Percentiles rank a stretch among this genome's conserved stretches.
Evolutionary conservation across 2,329 filamentous ascomycete genomes (phyloP).

Genomic region (Diaporthe citrichinensis): DNA sequence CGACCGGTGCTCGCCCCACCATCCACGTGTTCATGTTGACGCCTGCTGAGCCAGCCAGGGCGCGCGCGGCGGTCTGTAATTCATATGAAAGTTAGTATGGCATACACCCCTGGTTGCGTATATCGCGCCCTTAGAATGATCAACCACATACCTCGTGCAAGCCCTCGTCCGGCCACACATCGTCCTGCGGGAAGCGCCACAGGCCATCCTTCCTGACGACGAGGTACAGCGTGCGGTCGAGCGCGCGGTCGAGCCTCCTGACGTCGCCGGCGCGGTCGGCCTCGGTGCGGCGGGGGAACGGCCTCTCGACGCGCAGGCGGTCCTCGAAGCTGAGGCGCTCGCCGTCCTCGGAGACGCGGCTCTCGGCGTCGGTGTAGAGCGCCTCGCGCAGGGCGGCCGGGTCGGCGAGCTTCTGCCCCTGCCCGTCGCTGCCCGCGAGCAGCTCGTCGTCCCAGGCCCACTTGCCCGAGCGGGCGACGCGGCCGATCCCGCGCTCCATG

Average conservation of each 20-base stretch:
- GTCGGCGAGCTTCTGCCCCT: constrained; percentile 78
- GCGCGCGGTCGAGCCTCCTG: constrained; percentile 81
- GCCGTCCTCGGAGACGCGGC: constrained; percentile 70
- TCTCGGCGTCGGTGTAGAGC: constrained; percentile 82
- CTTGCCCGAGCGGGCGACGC: constrained; percentile 76
- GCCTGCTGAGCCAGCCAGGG: constrained; percentile 83
- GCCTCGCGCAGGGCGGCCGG: constrained; percentile 76
- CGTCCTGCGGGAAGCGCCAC: constrained; percentile 87
- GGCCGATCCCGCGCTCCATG: constrained; percentile 86
- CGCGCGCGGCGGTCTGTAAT: constrained; percentile 82
- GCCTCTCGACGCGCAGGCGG: constrained; percentile 78
- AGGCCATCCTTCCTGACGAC: constrained; percentile 81
- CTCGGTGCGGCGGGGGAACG: constrained; percentile 78
- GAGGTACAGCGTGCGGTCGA: constrained; percentile 89
- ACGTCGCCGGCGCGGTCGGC: constrained; percentile 83
- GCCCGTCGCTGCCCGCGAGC: constrained; percentile 81
- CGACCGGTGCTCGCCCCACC: constrained; percentile 90
- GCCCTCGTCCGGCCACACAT: constrained; percentile 78
- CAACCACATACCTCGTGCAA: constrained; percentile 80
- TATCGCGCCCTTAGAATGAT: neutral
- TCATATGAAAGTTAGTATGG: neutral
- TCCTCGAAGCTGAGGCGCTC: constrained; percentile 71
- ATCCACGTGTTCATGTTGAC: constrained; percentile 99
- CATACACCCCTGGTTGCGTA: neutral
- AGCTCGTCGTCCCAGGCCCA: constrained; percentile 94